These are phyloP conservation scores for Colletotrichum sansevieriae DNA, from an alignment of 2,329 filamentous ascomycete genomes.

Conservation along the genomic window DNA sequence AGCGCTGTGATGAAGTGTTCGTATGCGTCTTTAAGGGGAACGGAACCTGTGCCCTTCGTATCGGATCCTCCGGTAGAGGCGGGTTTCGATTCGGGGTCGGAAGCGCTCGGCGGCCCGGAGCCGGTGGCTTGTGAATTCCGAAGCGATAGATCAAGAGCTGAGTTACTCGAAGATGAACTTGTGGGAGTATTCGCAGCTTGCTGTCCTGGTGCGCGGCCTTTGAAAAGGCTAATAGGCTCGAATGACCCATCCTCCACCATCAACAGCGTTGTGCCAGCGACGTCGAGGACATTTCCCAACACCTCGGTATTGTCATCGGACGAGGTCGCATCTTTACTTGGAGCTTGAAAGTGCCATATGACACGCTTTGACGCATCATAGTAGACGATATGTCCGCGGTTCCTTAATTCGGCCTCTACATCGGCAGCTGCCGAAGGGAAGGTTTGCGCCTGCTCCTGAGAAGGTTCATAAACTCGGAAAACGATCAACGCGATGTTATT, in stretches of 20 bases:
- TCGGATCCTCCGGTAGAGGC: conserved; percentile 47
- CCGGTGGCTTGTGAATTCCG: conserved; percentile 46
- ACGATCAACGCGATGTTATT: conserved; percentile 68
- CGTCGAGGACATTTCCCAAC: conserved; percentile 58
- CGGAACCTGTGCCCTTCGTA: conserved; percentile 50
- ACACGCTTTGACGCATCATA: conserved; percentile 64
- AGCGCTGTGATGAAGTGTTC: conserved; percentile 68
- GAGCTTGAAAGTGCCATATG: conserved; percentile 68
- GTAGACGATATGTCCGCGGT: conserved; percentile 66
- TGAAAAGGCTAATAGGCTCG: conserved; percentile 63
- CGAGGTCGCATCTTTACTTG: conserved; percentile 54
- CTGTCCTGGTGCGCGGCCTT: conserved; percentile 54
- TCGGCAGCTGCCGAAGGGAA: conserved; percentile 63
- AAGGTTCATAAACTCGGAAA: conserved; percentile 68
- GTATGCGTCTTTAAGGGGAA: conserved; percentile 61
- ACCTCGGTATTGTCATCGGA: conserved; percentile 35
- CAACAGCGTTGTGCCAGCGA: conserved; percentile 58
- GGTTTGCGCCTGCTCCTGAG: conserved; percentile 56
- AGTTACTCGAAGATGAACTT: conserved; percentile 59
- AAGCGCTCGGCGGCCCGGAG: conserved; percentile 46
- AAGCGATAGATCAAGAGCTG: conserved; percentile 54
- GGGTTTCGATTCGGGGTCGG: conserved; percentile 46
- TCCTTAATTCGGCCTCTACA: conserved; percentile 64
- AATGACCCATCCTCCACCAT: conserved; percentile 64
- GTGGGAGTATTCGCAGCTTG: conserved; percentile 60